Percentiles rank a stretch among this genome's conserved stretches.
phyloP scores from a whole-genome alignment of 2,329 filamentous ascomycete species.

The Arthrobotrys megalospora region DNA sequence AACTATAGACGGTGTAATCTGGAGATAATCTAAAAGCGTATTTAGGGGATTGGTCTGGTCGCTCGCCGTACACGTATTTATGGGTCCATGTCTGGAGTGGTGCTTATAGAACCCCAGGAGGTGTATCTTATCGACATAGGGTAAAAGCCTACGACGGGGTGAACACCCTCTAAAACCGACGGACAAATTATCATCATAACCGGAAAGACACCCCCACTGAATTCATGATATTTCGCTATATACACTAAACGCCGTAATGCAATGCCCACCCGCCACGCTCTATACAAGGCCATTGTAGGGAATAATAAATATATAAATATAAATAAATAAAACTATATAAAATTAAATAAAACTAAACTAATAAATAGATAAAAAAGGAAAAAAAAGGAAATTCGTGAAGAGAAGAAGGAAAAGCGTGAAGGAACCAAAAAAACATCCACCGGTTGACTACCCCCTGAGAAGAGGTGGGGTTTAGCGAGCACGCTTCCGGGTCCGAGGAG shows the following conservation, averaged over 20 bases:
- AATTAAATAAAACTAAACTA: conserved; percentile 26
- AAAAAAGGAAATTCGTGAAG: conserved; percentile 11
- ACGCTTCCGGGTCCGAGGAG: conserved; percentile 11
- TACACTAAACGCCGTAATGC: conserved; percentile 15
- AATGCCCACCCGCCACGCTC: conserved; percentile 9
- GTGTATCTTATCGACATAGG: no score
- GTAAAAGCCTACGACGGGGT: neutral
- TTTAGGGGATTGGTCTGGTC: neutral
- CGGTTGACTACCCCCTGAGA: neutral
- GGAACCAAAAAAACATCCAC: neutral
- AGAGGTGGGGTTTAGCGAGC: neutral
- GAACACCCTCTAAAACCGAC: neutral
- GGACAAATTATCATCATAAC: neutral
- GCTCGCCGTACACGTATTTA: no score
- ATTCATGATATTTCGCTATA: conserved; percentile 3
- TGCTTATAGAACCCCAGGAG: no score
- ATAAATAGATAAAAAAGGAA: conserved; percentile 11
- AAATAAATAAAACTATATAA: conserved; percentile 1
- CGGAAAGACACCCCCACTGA: neutral
- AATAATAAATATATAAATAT: conserved; percentile 35
- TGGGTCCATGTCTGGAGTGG: neutral
- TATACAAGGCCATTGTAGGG: conserved; percentile 5
- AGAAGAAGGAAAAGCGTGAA: conserved; percentile 18
- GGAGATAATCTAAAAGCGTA: conserved; percentile 34
- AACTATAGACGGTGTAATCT: conserved; percentile 47